Evolutionary conservation across 2,329 filamentous ascomycete genomes (phyloP).

Genomic region (Trichothecium sympodiale): DNA sequence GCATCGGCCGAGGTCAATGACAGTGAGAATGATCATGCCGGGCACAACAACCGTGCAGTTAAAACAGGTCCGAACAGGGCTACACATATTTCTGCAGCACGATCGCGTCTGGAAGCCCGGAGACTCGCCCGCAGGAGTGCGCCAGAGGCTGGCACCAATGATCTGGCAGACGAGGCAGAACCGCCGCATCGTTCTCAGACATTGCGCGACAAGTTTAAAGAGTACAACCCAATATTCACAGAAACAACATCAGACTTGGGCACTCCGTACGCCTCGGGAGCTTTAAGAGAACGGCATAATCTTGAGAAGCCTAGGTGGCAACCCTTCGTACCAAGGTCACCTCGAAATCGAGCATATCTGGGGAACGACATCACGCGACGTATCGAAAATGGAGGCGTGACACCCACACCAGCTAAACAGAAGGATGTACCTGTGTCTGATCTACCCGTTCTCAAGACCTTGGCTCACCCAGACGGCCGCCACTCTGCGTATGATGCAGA

Average conservation of each 20-base stretch:
- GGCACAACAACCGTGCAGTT: not conserved
- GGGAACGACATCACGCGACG: conserved; percentile 19
- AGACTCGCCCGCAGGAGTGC: no score
- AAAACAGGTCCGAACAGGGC: no score
- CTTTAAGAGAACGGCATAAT: conserved; percentile 13
- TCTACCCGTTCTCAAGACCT: conserved; percentile 15
- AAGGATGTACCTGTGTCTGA: conserved; percentile 15
- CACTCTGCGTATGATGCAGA: conserved; percentile 15
- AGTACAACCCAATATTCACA: conserved; percentile 13
- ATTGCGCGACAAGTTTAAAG: conserved; percentile 23
- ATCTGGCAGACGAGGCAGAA: not conserved
- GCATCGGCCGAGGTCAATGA: conserved; percentile 7
- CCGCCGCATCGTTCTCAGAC: conserved; percentile 9
- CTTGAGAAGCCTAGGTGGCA: conserved; percentile 27
- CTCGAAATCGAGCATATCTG: conserved; percentile 25
- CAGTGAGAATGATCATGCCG: not conserved
- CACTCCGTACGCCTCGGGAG: conserved; percentile 8
- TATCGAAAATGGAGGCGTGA: conserved; percentile 16
- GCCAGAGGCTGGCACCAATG: not conserved
- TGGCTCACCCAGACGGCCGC: conserved; percentile 13
- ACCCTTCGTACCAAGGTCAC: conserved; percentile 29
- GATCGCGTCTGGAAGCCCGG: no score
- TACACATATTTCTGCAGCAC: no score
- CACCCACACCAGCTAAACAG: conserved; percentile 10
- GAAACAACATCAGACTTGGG: conserved; percentile 3